Percentiles rank a stretch among this genome's conserved stretches.
These are phyloP conservation scores for Rhynchospora pubera DNA, from an alignment of 176 grass and related monocot genomes.

Conservation along the genomic window DNA sequence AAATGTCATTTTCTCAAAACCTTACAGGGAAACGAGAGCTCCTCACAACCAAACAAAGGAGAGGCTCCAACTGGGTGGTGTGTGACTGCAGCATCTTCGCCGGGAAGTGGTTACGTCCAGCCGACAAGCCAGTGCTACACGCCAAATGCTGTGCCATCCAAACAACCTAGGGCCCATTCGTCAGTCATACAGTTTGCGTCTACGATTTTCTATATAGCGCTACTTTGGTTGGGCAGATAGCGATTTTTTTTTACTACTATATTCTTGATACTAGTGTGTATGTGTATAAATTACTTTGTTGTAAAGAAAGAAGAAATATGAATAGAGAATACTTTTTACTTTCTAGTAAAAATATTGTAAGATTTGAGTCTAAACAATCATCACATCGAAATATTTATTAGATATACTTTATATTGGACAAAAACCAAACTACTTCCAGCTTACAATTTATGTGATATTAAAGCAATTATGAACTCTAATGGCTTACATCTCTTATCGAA, in stretches of 20 bases:
- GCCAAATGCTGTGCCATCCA: not conserved
- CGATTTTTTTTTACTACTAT: not conserved
- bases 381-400: not conserved
- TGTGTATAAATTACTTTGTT: slow-evolving; percentile 14
- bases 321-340: not conserved
- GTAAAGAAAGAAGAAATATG: not conserved
- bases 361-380: not conserved
- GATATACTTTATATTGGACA: not conserved
- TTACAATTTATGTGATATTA: not conserved
- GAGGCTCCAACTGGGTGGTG: slow-evolving; percentile 15
- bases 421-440: not conserved
- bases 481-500: not conserved
- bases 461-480: not conserved
- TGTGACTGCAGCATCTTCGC: not conserved
- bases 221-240: not conserved
- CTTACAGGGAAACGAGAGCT: not conserved
- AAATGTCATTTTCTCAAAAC: not conserved
- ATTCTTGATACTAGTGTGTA: not conserved
- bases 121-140: slow-evolving; percentile 8
- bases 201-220: not conserved
- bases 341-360: not conserved
- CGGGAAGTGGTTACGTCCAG: slow-evolving; percentile 18
- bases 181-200: not conserved
- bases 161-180: not conserved
- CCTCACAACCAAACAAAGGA: slow-evolving; percentile 2